Conservation (phyloP, 495 filamentous ascomycete genomes). For the Rhizodiscina lignyota region DNA sequence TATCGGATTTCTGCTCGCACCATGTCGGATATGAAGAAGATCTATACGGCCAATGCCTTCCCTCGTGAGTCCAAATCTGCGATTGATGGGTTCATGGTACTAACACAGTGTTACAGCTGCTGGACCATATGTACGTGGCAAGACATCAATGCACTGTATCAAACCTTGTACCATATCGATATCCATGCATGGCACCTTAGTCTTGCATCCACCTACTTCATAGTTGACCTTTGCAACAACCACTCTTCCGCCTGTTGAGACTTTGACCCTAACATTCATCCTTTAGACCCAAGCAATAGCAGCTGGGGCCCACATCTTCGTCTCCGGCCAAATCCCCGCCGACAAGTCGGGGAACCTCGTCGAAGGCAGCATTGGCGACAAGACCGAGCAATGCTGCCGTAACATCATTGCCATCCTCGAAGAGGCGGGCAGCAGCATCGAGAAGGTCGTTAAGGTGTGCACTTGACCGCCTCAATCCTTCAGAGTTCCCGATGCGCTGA, state of each 20-base stretch:
- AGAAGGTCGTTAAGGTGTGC: slow-evolving; percentile 61
- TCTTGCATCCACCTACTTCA: too few relatives aligned
- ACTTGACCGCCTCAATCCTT: neutral
- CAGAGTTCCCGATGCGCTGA: neutral
- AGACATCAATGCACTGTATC: too few relatives aligned
- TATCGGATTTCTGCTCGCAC: too few relatives aligned
- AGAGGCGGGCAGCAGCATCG: slow-evolving; percentile 58
- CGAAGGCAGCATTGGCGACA: slow-evolving; percentile 56
- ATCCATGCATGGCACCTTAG: too few relatives aligned
- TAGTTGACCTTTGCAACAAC: too few relatives aligned
- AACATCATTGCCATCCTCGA: slow-evolving; percentile 65
- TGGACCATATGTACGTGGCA: slow-evolving; percentile 1
- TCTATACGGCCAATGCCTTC: slow-evolving; percentile 15
- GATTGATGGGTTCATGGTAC: slow-evolving; percentile 1
- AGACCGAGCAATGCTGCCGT: slow-evolving; percentile 57
- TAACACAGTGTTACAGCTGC: neutral
- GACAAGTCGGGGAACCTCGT: slow-evolving; percentile 58
- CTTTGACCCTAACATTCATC: too few relatives aligned
- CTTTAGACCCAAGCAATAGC: slow-evolving; percentile 74
- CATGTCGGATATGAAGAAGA: slow-evolving; percentile 19
- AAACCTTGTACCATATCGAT: too few relatives aligned
- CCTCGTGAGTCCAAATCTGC: slow-evolving; percentile 10
- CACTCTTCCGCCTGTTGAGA: too few relatives aligned
- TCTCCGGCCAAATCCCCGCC: slow-evolving; percentile 85
- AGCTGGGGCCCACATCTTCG: slow-evolving; percentile 71